Evolutionary conservation across 306 rosid genomes (phyloP), one percentile per base, ranked within the genome.

Genomic region (Geum urbanum): DNA sequence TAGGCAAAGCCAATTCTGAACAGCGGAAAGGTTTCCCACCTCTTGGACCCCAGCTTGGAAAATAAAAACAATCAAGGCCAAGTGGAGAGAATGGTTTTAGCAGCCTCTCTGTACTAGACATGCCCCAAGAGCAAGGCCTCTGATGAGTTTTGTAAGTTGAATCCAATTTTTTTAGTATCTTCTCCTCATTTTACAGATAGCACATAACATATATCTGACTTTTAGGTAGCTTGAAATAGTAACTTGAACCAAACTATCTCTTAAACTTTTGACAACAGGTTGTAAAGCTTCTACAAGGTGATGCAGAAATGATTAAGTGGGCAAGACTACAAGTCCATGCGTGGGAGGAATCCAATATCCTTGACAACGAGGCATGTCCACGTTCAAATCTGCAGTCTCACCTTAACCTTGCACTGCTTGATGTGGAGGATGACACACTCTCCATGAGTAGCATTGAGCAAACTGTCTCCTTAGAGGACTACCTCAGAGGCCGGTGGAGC

Each of bases 371-470:
- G 72, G 71, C 78, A 16, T 91, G 85, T 65, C 82, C 87, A 32
- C 91, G 79, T 15, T 87, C 91, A 53, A 83, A 91, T 71, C 76
- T 91, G 57, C 96, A 80, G 80, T 91, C 96, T 43, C 96, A 91
- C 78, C 85, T 95, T 72, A 91, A 89, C 75, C 85, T 95, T 43
- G 99, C 99, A 57, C 84, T 95, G 72, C 96, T 86, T 55, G 97
- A 86, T 63, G 92, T 95, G 83, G 99, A 87, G 74, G 96, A 91
- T 72, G 96, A 95, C 81, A 86, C 92, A n/a, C 86, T 83, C 85
- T 91, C 99, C 79, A 71, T 86, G 75, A 84, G 90, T 80, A 91
- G 97, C 83, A 70, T 89, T 47, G 92, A 86, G 78, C 99, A 89
- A 19, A 79, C 80, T 56, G 82, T 91, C 66, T 84, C 97, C 5